Evolutionary conservation across 2,329 filamentous ascomycete species (phyloP), one percentile per base, ranked within the genome.

Genomic region (Claviceps capensis): DNA sequence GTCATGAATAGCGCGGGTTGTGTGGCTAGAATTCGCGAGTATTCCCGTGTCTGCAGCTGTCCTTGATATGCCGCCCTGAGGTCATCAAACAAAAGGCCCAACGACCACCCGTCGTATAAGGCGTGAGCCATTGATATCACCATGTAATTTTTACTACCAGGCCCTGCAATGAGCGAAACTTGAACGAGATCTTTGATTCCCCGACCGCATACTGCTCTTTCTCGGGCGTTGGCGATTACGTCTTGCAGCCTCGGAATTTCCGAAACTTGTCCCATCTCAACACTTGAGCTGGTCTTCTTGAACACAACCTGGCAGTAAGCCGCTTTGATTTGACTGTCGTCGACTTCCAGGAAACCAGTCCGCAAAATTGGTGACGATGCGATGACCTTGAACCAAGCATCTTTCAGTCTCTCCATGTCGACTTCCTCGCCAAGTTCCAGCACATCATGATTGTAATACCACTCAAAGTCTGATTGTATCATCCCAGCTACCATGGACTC

Each of bases 401-500:
- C 49, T 38, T 74, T 71, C 1, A 95, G 71, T 46, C 60, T 73
- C 0, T 67, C 56, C 0, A 82, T 40, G 58, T 94, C 75, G 1
- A 82, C 71, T 0, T 68, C 64, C 0, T 70, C 56, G 0, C 67
- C 61, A 2, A 96, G 57, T 56, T 81, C 75, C 22, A 94, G 70
- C 2, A 91, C 67, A 59, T 95, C 86, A 53, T 93, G 83, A 56
- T 94, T 95, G 70, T 88, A 94, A 63, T 97, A 97, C 56, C 82
- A 77, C 11, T 73, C 69, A 58, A 85, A 91, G 3, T 79, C 73
- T 0, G 88, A 93, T 16, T 79, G 73, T 0, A 88, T 57, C 86
- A 95, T 95, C 54, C 88, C 85, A 0, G 83, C 82, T 2, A 94
- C 70, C 81, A 96, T 88, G 1, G 84, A 83, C 64, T 96, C 88